phyloP scores from a whole-genome alignment of 345 rosid species.

The Eucalyptus polyanthemos region DNA sequence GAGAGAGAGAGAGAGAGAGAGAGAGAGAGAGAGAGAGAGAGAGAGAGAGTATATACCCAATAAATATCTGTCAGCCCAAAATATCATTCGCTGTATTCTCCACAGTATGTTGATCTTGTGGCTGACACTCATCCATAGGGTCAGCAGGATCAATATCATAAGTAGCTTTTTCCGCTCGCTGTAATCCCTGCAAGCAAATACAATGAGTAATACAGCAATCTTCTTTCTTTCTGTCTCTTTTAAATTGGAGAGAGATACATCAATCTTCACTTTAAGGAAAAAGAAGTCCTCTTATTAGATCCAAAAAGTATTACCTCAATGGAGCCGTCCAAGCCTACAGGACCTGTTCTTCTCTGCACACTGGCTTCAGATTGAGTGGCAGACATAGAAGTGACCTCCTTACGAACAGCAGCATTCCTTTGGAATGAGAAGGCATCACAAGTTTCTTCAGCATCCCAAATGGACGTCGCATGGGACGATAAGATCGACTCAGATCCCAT shows the following conservation, averaged over 20 bases:
- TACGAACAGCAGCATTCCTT: slow-evolving; percentile 8
- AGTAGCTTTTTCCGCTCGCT: slow-evolving; percentile 8
- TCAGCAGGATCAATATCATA: slow-evolving; percentile 22
- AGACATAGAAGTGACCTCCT: slow-evolving; percentile 17
- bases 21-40: background rate
- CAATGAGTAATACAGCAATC: background rate
- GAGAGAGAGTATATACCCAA: slow-evolving; percentile 39
- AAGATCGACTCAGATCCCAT: slow-evolving; percentile 17
- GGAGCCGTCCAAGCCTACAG: slow-evolving; percentile 3
- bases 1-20: background rate
- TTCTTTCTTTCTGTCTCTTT: background rate
- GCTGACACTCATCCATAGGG: slow-evolving; percentile 25
- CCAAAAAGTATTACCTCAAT: slow-evolving; percentile 23
- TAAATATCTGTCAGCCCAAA: slow-evolving; percentile 58
- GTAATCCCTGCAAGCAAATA: slow-evolving; percentile 26
- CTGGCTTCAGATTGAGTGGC: slow-evolving; percentile 11
- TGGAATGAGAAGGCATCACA: slow-evolving; percentile 93
- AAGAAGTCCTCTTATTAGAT: background rate
- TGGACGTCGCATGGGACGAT: slow-evolving; percentile 42
- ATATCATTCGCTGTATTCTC: slow-evolving; percentile 36
- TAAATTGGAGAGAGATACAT: background rate
- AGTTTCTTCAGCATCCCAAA: slow-evolving; percentile 98
- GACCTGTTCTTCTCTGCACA: slow-evolving; percentile 6
- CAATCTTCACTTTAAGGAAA: background rate
- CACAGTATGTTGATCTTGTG: slow-evolving; percentile 21